Conservation (phyloP, 2,329 filamentous ascomycete species). For the Aspergillus fischeri region DNA sequence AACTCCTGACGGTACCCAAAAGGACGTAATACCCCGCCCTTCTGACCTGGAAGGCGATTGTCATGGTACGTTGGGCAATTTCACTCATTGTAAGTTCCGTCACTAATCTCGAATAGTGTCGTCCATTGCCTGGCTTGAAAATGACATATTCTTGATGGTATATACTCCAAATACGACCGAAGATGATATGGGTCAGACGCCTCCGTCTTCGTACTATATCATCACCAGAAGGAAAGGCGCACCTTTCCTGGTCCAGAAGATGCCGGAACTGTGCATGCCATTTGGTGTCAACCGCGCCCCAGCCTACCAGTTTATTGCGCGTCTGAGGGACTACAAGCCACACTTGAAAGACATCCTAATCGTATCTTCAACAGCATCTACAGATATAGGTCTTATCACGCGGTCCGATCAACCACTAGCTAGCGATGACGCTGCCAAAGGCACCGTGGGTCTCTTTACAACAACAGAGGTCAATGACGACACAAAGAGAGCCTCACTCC, state of each 20-base stretch:
- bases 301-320: conserved; percentile 72
- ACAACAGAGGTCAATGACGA: conserved; percentile 54
- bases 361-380: conserved; percentile 72
- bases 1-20: conserved; percentile 72
- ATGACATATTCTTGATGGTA: conserved; percentile 74
- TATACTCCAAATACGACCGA: conserved; percentile 62
- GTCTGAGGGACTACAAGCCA: conserved; percentile 76
- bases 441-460: conserved; percentile 66
- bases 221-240: conserved; percentile 63
- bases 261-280: conserved; percentile 69
- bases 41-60: conserved; percentile 60
- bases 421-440: conserved; percentile 54
- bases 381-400: conserved; percentile 74
- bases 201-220: conserved; percentile 71
- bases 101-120: conserved; percentile 53
- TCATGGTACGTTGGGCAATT: conserved; percentile 55
- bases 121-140: conserved; percentile 82
- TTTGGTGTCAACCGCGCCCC: conserved; percentile 62
- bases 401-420: conserved; percentile 67
- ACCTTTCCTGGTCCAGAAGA: conserved; percentile 67
- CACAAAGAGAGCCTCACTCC: conserved; percentile 75
- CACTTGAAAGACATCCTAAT: conserved; percentile 77
- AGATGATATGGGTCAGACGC: conserved; percentile 49
- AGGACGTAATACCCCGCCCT: conserved; percentile 74
- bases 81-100: neutral